These are phyloP conservation scores for Borovskyia barvae DNA, from an alignment of 208 protist species.

Conservation along the genomic window DNA sequence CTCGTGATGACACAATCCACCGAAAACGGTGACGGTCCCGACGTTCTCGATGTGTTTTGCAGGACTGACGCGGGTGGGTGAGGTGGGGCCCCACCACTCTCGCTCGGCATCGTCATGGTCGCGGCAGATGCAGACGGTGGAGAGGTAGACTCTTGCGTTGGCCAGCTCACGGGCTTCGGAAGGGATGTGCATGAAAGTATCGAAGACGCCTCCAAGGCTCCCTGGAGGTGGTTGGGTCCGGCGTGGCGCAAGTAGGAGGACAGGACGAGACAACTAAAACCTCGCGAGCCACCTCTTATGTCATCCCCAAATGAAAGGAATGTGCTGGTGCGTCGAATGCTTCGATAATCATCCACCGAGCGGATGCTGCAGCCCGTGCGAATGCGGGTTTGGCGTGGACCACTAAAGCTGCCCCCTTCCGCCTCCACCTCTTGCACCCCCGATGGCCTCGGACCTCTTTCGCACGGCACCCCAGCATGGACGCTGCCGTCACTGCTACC, in stretches of 20 bases:
- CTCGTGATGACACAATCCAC: no score
- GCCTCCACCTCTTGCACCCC: no score
- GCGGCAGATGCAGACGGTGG: neutral
- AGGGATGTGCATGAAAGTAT: neutral
- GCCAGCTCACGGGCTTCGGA: neutral
- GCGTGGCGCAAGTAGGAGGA: conserved; percentile 16
- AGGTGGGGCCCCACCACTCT: neutral
- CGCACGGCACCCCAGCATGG: no score
- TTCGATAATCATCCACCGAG: no score
- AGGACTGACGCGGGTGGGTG: neutral
- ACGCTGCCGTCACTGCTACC: no score
- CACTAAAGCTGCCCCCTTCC: no score
- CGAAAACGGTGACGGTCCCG: neutral
- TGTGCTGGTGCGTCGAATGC: no score
- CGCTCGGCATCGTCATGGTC: neutral
- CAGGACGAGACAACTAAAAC: conserved; percentile 23
- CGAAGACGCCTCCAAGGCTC: neutral
- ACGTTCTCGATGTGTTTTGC: neutral
- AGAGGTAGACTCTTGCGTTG: neutral
- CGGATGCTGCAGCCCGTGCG: no score
- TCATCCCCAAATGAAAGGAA: conserved; percentile 18
- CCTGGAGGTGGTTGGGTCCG: neutral
- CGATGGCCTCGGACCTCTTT: no score
- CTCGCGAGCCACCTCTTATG: neutral
- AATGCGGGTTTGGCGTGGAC: no score